A percentile compares a stretch with the other conserved stretches of the same genome.
These are phyloP conservation scores for Euptelea pleiosperma DNA, from an alignment of 164 flowering plant species.

Conservation along the genomic window DNA sequence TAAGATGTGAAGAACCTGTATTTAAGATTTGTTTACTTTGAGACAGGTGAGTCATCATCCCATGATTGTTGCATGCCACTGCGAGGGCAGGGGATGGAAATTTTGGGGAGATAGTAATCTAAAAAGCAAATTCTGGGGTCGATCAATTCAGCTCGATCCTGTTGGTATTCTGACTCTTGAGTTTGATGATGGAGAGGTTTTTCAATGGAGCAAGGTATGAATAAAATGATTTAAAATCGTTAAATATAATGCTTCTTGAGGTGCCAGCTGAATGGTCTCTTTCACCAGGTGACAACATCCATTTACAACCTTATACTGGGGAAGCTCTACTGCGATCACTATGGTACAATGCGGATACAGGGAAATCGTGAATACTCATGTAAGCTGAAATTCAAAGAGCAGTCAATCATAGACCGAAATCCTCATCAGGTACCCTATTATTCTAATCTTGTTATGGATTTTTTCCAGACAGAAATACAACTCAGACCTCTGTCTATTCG, in stretches of 20 bases:
- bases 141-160: slow-evolving; percentile 73
- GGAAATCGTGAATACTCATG: no score
- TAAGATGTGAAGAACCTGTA: neutral
- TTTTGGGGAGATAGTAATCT: no score
- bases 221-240: neutral
- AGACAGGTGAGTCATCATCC: slow-evolving; percentile 37
- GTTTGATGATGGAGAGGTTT: slow-evolving; percentile 75
- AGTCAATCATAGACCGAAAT: slow-evolving; percentile 68
- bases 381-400: no score
- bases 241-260: neutral
- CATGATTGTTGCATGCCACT: slow-evolving; percentile 45
- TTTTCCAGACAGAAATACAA: no score
- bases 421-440: slow-evolving; percentile 57
- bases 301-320: no score
- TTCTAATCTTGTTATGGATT: no score
- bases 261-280: slow-evolving; percentile 5
- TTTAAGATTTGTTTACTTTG: neutral
- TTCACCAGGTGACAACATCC: slow-evolving; percentile 51
- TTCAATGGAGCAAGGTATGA: no score
- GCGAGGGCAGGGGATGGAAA: no score
- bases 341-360: no score
- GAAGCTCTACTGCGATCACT: no score
- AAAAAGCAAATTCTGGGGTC: no score
- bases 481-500: no score
- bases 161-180: slow-evolving; percentile 59